Evolutionary conservation across 306 rosid species (phyloP).

Genomic region (Medicago arabica): DNA sequence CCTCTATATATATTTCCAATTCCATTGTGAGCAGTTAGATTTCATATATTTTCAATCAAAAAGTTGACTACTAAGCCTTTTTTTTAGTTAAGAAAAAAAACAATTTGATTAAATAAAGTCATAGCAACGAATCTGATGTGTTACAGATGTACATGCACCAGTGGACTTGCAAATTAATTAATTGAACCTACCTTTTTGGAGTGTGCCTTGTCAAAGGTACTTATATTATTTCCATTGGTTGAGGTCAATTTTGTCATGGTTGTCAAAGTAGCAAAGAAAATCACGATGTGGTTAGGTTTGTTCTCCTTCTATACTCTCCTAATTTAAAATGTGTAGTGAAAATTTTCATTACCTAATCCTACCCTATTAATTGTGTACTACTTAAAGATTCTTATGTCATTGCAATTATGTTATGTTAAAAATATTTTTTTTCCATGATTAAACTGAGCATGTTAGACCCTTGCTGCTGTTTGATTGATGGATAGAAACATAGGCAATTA

Average conservation of each 20-base stretch:
- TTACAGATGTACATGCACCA: slow-evolving; percentile 49
- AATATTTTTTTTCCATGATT: slow-evolving; percentile 36
- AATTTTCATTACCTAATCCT: slow-evolving; percentile 73
- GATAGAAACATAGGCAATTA: slow-evolving; percentile 32
- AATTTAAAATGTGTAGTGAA: slow-evolving; percentile 37
- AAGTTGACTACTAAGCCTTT: slow-evolving; percentile 53
- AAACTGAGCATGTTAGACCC: slow-evolving; percentile 38
- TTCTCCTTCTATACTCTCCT: slow-evolving; percentile 41
- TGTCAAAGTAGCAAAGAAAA: slow-evolving; percentile 64
- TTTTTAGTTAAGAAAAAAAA: not conserved
- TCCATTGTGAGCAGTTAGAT: slow-evolving; percentile 54
- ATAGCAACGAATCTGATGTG: slow-evolving; percentile 46
- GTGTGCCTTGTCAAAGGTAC: slow-evolving; percentile 44
- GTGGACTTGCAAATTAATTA: slow-evolving; percentile 45
- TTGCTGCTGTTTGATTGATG: slow-evolving; percentile 38
- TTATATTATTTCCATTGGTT: slow-evolving; percentile 39
- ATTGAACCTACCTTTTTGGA: slow-evolving; percentile 36
- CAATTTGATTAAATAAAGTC: slow-evolving; percentile 42
- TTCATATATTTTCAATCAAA: slow-evolving; percentile 52
- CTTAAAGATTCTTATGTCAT: slow-evolving; percentile 60
- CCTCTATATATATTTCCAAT: slow-evolving; percentile 33
- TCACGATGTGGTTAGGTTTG: slow-evolving; percentile 65
- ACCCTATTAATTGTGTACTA: slow-evolving; percentile 54
- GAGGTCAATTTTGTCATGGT: slow-evolving; percentile 55
- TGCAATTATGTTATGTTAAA: slow-evolving; percentile 53